A percentile compares a stretch with the other conserved stretches of the same genome.
Evolutionary conservation across 1,284 basidiomycete species (phyloP).

Genomic region (Takashimella tepidaria): DNA sequence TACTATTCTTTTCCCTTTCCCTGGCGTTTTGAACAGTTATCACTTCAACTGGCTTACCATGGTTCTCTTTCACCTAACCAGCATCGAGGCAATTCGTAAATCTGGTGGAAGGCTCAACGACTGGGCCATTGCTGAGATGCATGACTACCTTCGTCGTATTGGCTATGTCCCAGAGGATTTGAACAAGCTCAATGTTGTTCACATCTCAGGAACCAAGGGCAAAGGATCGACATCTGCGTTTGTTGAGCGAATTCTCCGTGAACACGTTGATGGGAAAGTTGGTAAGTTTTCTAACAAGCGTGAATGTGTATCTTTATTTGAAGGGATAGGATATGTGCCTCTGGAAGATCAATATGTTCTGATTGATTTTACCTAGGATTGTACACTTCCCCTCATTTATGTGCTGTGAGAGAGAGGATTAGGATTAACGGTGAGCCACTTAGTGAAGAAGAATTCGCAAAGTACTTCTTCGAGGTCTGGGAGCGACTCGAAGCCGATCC

Average conservation of each 20-base stretch:
- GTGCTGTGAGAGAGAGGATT: constrained; percentile 93
- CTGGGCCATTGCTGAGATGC: constrained; percentile 79
- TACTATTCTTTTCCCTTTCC: too few relatives aligned
- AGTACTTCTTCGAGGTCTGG: constrained; percentile 97
- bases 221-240: constrained; percentile 98
- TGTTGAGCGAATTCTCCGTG: constrained; percentile 52
- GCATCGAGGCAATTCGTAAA: constrained; percentile 73
- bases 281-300: too few relatives aligned
- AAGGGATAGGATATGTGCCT: too few relatives aligned
- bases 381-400: constrained; percentile 95
- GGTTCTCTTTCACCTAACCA: constrained; percentile 5
- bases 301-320: too few relatives aligned
- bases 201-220: constrained; percentile 98
- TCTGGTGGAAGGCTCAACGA: constrained; percentile 65
- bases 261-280: constrained; percentile 32
- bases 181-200: constrained; percentile 85
- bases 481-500: constrained; percentile 70
- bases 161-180: constrained; percentile 84
- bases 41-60: not conserved
- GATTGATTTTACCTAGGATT: constrained; percentile 56
- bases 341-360: too few relatives aligned
- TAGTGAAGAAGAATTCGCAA: constrained; percentile 79
- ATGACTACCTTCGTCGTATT: constrained; percentile 81
- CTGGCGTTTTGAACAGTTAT: not conserved
- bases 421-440: constrained; percentile 87